Evolutionary conservation across 352 stramenopile species (phyloP).

Genomic region (Phytophthora idaei): DNA sequence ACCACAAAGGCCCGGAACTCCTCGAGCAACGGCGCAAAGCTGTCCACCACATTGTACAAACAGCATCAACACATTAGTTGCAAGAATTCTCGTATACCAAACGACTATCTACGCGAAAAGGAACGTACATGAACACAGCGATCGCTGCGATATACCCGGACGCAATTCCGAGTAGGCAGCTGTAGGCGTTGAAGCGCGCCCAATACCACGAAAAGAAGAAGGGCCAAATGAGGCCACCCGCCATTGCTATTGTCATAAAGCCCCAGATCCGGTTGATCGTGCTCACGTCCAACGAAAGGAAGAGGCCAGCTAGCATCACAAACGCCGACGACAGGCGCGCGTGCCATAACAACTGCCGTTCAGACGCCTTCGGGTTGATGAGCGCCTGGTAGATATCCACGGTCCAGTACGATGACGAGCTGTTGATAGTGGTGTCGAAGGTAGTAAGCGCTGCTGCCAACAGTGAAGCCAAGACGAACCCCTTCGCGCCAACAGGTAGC

Average conservation of each 20-base stretch:
- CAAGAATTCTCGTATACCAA: too few species aligned
- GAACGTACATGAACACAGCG: constrained; percentile 70
- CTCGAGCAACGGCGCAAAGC: constrained; percentile 54
- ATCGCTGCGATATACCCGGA: constrained; percentile 61
- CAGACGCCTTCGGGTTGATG: constrained; percentile 59
- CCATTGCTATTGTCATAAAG: constrained; percentile 80
- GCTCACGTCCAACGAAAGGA: constrained; percentile 69
- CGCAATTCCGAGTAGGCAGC: constrained; percentile 59
- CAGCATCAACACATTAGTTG: constrained; percentile 13
- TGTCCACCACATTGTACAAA: constrained; percentile 12
- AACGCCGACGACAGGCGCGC: constrained; percentile 60
- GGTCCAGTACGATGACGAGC: constrained; percentile 79
- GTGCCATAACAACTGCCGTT: constrained; percentile 68
- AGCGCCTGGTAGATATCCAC: constrained; percentile 84
- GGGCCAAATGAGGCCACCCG: constrained; percentile 68
- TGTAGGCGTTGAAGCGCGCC: constrained; percentile 73
- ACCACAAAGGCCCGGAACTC: constrained; percentile 65
- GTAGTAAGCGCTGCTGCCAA: constrained; percentile 77
- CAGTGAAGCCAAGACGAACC: constrained; percentile 73
- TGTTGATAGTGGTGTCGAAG: constrained; percentile 85
- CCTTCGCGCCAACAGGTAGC: constrained; percentile 63
- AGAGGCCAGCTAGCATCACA: constrained; percentile 64
- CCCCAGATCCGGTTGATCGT: constrained; percentile 86
- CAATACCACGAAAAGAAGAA: constrained; percentile 88
- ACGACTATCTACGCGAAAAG: neutral